A percentile compares a stretch with the other conserved stretches of the same genome.
Evolutionary conservation across 495 filamentous ascomycete genomes (phyloP).

Genomic region (Polyplosphaeria fusca): DNA sequence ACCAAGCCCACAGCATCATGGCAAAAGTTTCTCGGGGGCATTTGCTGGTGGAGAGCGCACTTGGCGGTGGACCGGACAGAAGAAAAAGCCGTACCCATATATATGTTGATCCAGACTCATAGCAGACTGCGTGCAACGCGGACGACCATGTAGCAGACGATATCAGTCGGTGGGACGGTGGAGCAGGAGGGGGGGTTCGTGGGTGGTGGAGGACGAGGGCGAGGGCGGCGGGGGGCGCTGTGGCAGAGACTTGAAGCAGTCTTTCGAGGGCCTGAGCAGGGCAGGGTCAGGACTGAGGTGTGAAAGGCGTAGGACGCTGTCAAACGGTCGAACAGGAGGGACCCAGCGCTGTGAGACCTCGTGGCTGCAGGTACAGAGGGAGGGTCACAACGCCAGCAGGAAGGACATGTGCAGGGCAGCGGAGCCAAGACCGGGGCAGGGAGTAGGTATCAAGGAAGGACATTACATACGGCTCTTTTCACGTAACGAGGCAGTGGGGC

Average conservation of each 20-base stretch:
- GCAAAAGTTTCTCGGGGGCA: too few species aligned
- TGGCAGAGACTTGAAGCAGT: slow-evolving; percentile 12
- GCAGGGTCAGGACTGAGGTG: not conserved
- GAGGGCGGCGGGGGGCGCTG: slow-evolving; percentile 1
- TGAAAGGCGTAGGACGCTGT: slow-evolving; percentile 30
- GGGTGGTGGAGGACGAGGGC: not conserved
- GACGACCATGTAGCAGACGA: slow-evolving; percentile 20
- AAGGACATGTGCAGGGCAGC: slow-evolving; percentile 11
- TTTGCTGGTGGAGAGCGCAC: not conserved
- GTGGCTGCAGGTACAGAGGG: slow-evolving; percentile 34
- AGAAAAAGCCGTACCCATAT: slow-evolving; percentile 35
- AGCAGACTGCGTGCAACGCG: slow-evolving; percentile 26
- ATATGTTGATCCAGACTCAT: slow-evolving; percentile 40
- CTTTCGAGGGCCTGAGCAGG: not conserved
- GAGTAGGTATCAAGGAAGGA: slow-evolving; percentile 4
- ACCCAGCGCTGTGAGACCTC: slow-evolving; percentile 30
- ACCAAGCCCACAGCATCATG: slow-evolving; percentile 5
- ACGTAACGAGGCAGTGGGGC: slow-evolving; percentile 20
- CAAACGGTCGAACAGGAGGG: slow-evolving; percentile 16
- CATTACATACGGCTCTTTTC: slow-evolving; percentile 2
- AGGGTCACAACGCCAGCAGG: slow-evolving; percentile 9
- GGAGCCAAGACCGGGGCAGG: slow-evolving; percentile 9
- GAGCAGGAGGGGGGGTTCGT: not conserved
- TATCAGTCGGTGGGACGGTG: not conserved
- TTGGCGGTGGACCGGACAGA: slow-evolving; percentile 7